phyloP scores from a whole-genome alignment of 768 basidiomycete species.

The Hirschioporus abietinus region DNA sequence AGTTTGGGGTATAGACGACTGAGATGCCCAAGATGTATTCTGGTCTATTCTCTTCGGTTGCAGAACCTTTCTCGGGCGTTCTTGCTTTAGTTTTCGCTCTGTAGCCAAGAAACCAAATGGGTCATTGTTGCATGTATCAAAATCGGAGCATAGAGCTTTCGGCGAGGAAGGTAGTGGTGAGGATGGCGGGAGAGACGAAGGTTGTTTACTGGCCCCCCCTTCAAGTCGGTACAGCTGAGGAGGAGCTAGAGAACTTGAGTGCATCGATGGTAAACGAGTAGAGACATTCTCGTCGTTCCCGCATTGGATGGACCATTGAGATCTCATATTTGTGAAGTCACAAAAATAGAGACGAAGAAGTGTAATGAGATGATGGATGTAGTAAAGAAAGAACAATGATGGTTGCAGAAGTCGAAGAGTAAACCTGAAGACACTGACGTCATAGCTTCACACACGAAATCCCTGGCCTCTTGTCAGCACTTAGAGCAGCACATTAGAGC shows the following conservation, averaged over 20 bases:
- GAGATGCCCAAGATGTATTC: neutral
- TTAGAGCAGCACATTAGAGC: too few species aligned
- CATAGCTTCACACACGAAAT: too few species aligned
- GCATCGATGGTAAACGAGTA: neutral
- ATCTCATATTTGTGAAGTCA: too few species aligned
- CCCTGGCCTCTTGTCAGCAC: too few species aligned
- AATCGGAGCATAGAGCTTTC: conserved; percentile 11
- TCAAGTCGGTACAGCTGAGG: neutral
- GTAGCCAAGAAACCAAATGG: conserved; percentile 25
- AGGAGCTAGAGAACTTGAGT: neutral
- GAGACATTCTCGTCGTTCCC: neutral
- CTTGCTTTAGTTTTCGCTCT: conserved; percentile 19
- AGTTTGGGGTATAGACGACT: neutral
- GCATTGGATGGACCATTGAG: neutral
- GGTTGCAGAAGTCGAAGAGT: too few species aligned
- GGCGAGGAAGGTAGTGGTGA: conserved; percentile 17
- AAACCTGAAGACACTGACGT: too few species aligned
- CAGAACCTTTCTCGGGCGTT: neutral
- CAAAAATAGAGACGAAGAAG: too few species aligned
- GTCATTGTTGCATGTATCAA: conserved; percentile 12
- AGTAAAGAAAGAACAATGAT: too few species aligned
- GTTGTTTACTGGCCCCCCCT: neutral
- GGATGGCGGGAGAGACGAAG: conserved; percentile 23
- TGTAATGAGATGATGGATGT: too few species aligned
- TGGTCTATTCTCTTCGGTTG: neutral